phyloP scores from a whole-genome alignment of 495 filamentous ascomycete genomes.

The Podospora didyma region DNA sequence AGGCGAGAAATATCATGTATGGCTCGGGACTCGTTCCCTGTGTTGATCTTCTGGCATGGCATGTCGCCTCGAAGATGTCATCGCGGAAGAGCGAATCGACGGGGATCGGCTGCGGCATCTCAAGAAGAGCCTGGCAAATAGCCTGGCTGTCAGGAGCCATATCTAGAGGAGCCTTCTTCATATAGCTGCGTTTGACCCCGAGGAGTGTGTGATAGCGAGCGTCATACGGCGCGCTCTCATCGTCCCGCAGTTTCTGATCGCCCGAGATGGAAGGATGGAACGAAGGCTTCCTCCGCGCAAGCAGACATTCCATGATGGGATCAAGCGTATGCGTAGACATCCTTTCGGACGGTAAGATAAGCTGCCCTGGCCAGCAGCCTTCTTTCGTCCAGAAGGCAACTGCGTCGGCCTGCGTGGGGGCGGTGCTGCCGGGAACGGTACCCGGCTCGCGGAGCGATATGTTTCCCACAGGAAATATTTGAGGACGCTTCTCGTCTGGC shows the following conservation, averaged over 20 bases:
- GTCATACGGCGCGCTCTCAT: conserved; percentile 41
- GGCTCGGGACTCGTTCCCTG: conserved; percentile 36
- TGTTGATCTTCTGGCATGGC: conserved; percentile 28
- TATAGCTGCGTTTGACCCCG: conserved; percentile 37
- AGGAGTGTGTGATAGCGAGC: conserved; percentile 32
- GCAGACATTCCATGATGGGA: neutral
- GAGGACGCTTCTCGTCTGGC: no score
- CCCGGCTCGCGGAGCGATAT: no score
- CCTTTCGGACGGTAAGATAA: neutral
- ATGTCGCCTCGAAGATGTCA: conserved; percentile 31
- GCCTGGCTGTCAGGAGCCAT: conserved; percentile 25
- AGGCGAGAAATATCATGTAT: conserved; percentile 36
- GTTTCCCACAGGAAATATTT: no score
- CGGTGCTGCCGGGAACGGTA: no score
- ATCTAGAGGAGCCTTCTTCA: conserved; percentile 28
- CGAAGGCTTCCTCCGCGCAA: neutral
- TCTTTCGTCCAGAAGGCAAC: conserved; percentile 24
- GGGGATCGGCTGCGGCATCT: conserved; percentile 25
- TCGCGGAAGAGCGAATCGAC: conserved; percentile 35
- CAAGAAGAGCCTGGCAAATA: conserved; percentile 30
- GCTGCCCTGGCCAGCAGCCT: conserved; percentile 26
- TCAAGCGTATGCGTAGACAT: neutral
- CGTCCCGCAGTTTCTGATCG: conserved; percentile 15
- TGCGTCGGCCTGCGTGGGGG: conserved; percentile 7
- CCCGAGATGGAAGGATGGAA: conserved; percentile 23